Evolutionary conservation across 2,329 filamentous ascomycete species (phyloP).

Genomic region (Aspergillus hortae): DNA sequence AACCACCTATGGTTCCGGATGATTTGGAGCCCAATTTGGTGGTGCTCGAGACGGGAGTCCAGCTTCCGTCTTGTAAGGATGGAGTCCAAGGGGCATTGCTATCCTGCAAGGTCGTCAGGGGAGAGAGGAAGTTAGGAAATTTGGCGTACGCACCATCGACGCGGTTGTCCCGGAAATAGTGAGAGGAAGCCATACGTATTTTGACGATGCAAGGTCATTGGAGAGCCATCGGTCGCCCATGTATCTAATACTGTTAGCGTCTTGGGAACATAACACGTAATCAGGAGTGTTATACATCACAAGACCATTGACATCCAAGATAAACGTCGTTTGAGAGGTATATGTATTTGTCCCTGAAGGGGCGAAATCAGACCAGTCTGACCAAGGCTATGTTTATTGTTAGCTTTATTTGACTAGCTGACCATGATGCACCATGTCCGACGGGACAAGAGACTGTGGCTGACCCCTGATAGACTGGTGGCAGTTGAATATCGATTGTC

Average conservation of each 20-base stretch:
- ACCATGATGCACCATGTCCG: too few relatives aligned
- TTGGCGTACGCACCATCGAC: background rate
- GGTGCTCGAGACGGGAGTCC: conserved; percentile 36
- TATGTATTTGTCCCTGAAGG: conserved; percentile 58
- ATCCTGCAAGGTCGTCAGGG: background rate
- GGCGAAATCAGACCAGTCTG: conserved; percentile 54
- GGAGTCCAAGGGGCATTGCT: conserved; percentile 6
- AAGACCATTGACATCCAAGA: conserved; percentile 43
- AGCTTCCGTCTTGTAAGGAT: conserved; percentile 1
- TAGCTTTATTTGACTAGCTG: background rate
- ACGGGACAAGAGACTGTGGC: background rate
- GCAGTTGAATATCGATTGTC: conserved; percentile 64
- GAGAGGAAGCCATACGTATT: conserved; percentile 64
- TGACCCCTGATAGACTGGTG: conserved; percentile 50
- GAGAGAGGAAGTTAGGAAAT: background rate
- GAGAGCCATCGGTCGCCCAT: conserved; percentile 66
- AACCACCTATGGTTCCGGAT: too few relatives aligned
- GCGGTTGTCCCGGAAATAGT: conserved; percentile 9
- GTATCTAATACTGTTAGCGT: conserved; percentile 38
- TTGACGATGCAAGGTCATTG: conserved; percentile 57
- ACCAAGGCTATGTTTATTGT: conserved; percentile 47
- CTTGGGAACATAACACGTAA: too few relatives aligned
- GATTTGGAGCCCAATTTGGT: conserved; percentile 34
- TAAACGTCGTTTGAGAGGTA: conserved; percentile 57
- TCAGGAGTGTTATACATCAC: conserved; percentile 9